A percentile compares a stretch with the other conserved stretches of the same genome.
These are phyloP conservation scores for Xanthoconium separans DNA, from an alignment of 1,284 basidiomycete species.

Conservation along the genomic window DNA sequence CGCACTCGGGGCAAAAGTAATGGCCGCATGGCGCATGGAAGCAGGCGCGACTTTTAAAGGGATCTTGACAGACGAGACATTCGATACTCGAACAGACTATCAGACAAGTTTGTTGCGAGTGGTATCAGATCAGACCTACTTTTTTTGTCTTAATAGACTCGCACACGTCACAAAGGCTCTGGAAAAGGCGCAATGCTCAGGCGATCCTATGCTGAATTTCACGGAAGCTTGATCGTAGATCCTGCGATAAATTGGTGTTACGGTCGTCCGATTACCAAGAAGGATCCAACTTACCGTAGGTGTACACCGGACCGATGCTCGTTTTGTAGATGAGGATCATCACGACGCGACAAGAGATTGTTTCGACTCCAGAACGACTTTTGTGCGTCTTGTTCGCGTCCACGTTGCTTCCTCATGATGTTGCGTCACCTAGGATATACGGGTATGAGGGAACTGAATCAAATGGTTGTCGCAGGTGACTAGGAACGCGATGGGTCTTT, in stretches of 20 bases:
- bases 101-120: not conserved
- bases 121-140: not conserved
- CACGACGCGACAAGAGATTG: too few species aligned
- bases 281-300: not conserved
- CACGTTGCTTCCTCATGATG: not conserved
- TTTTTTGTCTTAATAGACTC: not conserved
- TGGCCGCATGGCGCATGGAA: not conserved
- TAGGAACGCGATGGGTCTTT: too few species aligned
- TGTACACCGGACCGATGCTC: not conserved
- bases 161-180: not conserved
- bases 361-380: too few species aligned
- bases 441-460: too few species aligned
- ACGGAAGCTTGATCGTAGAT: not conserved
- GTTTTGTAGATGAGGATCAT: not conserved
- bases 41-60: not conserved
- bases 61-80: not conserved
- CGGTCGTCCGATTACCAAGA: not conserved
- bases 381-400: not conserved
- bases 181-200: not conserved
- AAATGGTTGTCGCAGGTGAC: too few species aligned
- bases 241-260: not conserved
- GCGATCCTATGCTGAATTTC: not conserved
- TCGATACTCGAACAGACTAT: not conserved
- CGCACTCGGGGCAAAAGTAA: not conserved
- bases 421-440: not conserved